Evolutionary conservation across 2,329 filamentous ascomycete species (phyloP), one percentile per base, ranked within the genome.

Genomic region (Tetracladium maxilliforme): DNA sequence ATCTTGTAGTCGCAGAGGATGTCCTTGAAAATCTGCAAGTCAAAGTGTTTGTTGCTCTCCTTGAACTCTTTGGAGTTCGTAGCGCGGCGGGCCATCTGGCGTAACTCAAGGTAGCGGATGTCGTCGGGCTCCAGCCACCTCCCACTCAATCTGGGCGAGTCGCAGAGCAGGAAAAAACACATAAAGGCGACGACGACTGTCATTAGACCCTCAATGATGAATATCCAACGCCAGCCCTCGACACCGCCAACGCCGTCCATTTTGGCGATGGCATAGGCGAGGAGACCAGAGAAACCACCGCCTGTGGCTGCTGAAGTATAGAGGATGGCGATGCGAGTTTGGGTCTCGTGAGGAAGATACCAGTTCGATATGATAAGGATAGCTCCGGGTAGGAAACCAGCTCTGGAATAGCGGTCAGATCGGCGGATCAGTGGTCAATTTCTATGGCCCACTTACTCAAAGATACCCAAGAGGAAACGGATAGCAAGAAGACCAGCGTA

Each of bases 391-490:
- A n/a, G n/a, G n/a, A n/a, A n/a, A n/a, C n/a, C n/a, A n/a, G n/a
- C n/a, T n/a, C n/a, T n/a, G n/a, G n/a, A n/a, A n/a, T n/a, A n/a
- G n/a, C n/a, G n/a, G n/a, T n/a, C n/a, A n/a, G n/a, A n/a, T n/a
- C n/a, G n/a, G n/a, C n/a, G n/a, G n/a, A n/a, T n/a, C n/a, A n/a
- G n/a, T n/a, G n/a, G n/a, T n/a, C n/a, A n/a, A n/a, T n/a, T n/a
- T n/a, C n/a, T n/a, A n/a, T n/a, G n/a, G n/a, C n/a, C n/a, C n/a
- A n/a, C n/a, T n/a, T n/a, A n/a, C 31, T 57, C 52, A 5, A 48
- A 41, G 10, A 66, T 30, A 8, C 72, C 73, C 2, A 78, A 55
- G 39, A 77, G 73, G 51, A 76, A 76, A 12, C 68, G 58, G 4
- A 67, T 70, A 1, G 64, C 54, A 23, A 77, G 54, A 15, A 78